Evolutionary conservation across 139 green algal genomes (phyloP).

Genomic region (Coelastrella sp.): DNA sequence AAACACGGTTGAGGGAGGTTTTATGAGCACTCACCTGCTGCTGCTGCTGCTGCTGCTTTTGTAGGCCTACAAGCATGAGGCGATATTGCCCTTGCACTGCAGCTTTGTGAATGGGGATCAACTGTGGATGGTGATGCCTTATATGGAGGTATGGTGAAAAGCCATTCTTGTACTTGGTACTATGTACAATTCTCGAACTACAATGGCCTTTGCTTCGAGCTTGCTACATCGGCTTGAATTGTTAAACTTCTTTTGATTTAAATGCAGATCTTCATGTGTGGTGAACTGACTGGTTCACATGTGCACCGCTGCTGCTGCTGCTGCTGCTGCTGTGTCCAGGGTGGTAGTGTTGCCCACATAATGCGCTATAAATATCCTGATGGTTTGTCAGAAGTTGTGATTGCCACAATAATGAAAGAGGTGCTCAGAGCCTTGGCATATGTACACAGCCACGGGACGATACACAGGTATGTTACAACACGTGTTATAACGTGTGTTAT

Average conservation of each 20-base stretch:
- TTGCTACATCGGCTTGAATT: too few species aligned
- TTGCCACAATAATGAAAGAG: conserved; percentile 90
- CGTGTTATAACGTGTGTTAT: neutral
- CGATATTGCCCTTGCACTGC: conserved; percentile 90
- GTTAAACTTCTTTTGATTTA: too few species aligned
- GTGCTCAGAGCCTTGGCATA: conserved; percentile 49
- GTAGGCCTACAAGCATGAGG: conserved; percentile 87
- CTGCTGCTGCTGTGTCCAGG: conserved; percentile 48
- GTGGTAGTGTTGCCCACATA: conserved; percentile 82
- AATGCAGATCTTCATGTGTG: too few species aligned
- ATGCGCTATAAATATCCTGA: conserved; percentile 85
- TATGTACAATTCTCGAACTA: too few species aligned
- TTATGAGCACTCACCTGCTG: neutral
- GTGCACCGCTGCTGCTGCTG: neutral
- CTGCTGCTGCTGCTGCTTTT: neutral
- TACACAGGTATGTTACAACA: conserved; percentile 28
- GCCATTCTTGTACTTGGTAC: too few species aligned
- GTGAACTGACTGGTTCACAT: too few species aligned
- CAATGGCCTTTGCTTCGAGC: too few species aligned
- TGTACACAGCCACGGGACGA: conserved; percentile 45
- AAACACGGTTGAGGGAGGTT: too few species aligned
- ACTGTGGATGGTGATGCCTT: conserved; percentile 97
- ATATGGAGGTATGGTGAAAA: conserved; percentile 63
- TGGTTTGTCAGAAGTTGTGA: conserved; percentile 81
- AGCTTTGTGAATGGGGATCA: conserved; percentile 89